Evolutionary conservation across 805 yeast genomes (phyloP).

Genomic region (Metschnikowia baotianmanensis): DNA sequence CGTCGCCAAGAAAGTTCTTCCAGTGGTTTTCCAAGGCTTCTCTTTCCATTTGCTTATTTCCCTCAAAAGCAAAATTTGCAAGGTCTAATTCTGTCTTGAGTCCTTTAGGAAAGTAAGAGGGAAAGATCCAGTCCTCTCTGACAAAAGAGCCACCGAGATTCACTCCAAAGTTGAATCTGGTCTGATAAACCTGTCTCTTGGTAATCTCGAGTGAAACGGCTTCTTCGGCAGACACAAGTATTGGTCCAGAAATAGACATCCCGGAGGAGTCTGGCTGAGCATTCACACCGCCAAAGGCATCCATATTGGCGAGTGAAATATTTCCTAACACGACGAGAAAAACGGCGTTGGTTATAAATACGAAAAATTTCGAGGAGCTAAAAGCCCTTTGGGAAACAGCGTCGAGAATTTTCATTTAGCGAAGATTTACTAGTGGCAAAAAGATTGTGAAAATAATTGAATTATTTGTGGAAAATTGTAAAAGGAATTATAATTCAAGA

Average conservation of each 20-base stretch:
- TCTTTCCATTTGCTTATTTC: constrained; percentile 52
- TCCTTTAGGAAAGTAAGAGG: constrained; percentile 54
- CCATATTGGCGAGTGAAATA: too few species aligned
- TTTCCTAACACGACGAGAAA: too few species aligned
- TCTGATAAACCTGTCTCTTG: constrained; percentile 50
- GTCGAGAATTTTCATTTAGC: too few species aligned
- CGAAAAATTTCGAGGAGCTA: too few species aligned
- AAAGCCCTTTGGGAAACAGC: too few species aligned
- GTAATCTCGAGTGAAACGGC: constrained; percentile 39
- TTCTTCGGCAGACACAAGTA: constrained; percentile 13
- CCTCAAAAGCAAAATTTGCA: constrained; percentile 46
- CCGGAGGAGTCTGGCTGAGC: not conserved
- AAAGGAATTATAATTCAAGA: too few species aligned
- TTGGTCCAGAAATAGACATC: not conserved
- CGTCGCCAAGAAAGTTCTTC: constrained; percentile 54
- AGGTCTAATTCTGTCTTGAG: constrained; percentile 75
- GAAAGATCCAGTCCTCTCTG: constrained; percentile 75
- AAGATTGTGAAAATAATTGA: too few species aligned
- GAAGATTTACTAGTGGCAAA: too few species aligned
- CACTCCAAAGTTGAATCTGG: constrained; percentile 75
- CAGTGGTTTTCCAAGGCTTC: constrained; percentile 62
- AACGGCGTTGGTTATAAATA: too few species aligned
- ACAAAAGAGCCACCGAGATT: constrained; percentile 82
- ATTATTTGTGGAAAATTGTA: too few species aligned
- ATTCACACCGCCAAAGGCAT: too few species aligned